Evolutionary conservation across 2,329 filamentous ascomycete genomes (phyloP), one percentile per base, ranked within the genome.

Genomic region (Alternaria angustiovoidea): DNA sequence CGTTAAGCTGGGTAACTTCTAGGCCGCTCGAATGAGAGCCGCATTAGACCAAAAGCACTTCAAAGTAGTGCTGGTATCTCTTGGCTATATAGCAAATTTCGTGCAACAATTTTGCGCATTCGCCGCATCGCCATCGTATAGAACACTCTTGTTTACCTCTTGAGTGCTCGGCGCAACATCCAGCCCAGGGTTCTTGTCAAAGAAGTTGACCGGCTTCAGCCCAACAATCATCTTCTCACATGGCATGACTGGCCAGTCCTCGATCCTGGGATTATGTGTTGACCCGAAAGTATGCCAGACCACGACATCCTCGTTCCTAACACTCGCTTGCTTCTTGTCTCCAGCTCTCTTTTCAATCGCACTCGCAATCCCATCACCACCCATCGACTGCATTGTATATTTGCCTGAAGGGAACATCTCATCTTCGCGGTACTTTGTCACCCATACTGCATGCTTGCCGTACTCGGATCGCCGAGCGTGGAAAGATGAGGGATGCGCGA

Each of bases 171-270:
- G 62, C 2, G 54, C 52, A 6, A 73, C 71, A 58, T 74, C 71
- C 34, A 73, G 42, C 3, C 63, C 66, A 9, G 71, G 72, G 51
- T 75, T 74, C 5, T 54, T 32, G 3, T 46, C 28, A 32, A 74
- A 74, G 58, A 75, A 73, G 18, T 71, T 71, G 9, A 67, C 61
- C 9, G 72, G 72, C 54, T 70, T 69, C 55, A 68, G 62, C 7
- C 60, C 64, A 1, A 71, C 62, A 7, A 43, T n/a, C 67, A 72
- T 69, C 59, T 57, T 68, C 54, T 76, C 73, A 43, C 54, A 61
- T 1, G 72, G 72, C 73, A 76, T 76, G 14, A 76, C 68, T 1
- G 73, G 72, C 58, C 67, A 76, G 26, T 75, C 73, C 43, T 76
- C 72, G 11, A 71, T 66, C 6, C 71, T 46, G 11, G 72, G 72